A percentile compares a stretch with the other conserved stretches of the same genome.
phyloP scores from a whole-genome alignment of 2,329 filamentous ascomycete genomes.

The Nothophoma quercina region DNA sequence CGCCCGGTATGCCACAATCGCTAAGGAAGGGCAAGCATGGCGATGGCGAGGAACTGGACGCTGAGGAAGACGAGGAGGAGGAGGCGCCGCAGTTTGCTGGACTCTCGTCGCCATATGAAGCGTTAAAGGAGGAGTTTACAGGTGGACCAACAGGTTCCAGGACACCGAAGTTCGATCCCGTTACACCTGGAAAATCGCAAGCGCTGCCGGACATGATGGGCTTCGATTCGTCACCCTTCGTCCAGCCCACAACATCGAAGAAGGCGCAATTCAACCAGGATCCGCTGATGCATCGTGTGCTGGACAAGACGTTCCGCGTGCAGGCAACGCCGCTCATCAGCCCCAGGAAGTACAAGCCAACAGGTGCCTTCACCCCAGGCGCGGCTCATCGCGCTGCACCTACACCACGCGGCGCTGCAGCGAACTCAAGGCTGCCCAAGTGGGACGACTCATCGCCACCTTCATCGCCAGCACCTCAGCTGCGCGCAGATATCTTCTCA shows the following conservation, averaged over 20 bases:
- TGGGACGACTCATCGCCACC: conserved; percentile 57
- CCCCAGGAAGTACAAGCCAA: conserved; percentile 55
- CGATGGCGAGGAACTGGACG: conserved; percentile 20
- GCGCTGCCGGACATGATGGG: conserved; percentile 53
- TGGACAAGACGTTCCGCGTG: conserved; percentile 94
- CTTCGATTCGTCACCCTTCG: conserved; percentile 61
- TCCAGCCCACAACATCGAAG: conserved; percentile 49
- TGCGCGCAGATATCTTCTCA: conserved; percentile 87
- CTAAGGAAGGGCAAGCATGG: conserved; percentile 23
- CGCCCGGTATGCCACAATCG: conserved; percentile 57
- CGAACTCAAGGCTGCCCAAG: conserved; percentile 28
- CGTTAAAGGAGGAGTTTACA: conserved; percentile 72
- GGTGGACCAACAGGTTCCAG: conserved; percentile 64
- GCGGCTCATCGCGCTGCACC: conserved; percentile 39
- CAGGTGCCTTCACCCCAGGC: conserved; percentile 48
- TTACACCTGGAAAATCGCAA: conserved; percentile 46
- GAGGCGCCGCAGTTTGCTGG: conserved; percentile 63
- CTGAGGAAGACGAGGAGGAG: conserved; percentile 25
- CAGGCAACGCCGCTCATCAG: conserved; percentile 90
- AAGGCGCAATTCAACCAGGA: conserved; percentile 62
- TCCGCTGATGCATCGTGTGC: conserved; percentile 85
- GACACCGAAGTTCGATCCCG: conserved; percentile 42
- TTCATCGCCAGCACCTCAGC: conserved; percentile 73
- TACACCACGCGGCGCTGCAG: conserved; percentile 31
- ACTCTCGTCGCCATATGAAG: conserved; percentile 79